A percentile compares a stretch with the other conserved stretches of the same genome.
Conservation (phyloP, 2,329 filamentous ascomycete species). For the Phyllosticta paracitricarpa region DNA sequence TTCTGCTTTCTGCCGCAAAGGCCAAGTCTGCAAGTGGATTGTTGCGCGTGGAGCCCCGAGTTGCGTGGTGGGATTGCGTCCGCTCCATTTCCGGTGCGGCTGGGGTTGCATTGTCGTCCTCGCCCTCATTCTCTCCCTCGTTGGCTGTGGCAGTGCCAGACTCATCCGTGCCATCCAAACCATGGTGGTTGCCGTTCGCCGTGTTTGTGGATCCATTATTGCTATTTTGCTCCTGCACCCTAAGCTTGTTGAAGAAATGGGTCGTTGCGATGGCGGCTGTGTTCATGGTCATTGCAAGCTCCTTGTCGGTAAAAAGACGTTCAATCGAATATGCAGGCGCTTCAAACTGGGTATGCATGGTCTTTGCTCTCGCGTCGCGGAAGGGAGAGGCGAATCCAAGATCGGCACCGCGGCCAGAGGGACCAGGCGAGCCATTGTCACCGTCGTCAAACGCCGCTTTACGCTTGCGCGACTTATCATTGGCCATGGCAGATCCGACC, state of each 20-base stretch:
- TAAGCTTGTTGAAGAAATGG: conserved; percentile 48
- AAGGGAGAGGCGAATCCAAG: conserved; percentile 40
- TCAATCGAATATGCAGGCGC: conserved; percentile 52
- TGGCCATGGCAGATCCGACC: conserved; percentile 36
- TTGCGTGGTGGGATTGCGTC: conserved; percentile 46
- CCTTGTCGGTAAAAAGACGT: conserved; percentile 58
- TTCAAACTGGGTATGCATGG: conserved; percentile 45
- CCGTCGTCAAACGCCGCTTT: conserved; percentile 44
- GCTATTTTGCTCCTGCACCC: conserved; percentile 24
- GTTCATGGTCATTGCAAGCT: conserved; percentile 52
- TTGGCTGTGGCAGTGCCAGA: conserved; percentile 21
- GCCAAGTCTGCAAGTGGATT: conserved; percentile 48
- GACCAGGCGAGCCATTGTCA: conserved; percentile 48
- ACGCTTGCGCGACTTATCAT: conserved; percentile 47
- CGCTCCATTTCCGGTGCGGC: conserved; percentile 50
- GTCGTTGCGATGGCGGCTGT: conserved; percentile 50
- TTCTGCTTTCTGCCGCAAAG: conserved; percentile 28
- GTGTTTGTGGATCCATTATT: conserved; percentile 23
- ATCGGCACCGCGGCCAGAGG: conserved; percentile 37
- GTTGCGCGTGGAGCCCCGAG: conserved; percentile 38
- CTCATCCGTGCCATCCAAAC: conserved; percentile 13
- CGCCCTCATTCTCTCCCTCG: conserved; percentile 25
- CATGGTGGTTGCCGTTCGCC: conserved; percentile 18
- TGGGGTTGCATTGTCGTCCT: conserved; percentile 29
- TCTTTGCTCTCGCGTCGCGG: conserved; percentile 43